Evolutionary conservation across 1,284 basidiomycete genomes (phyloP), one percentile per base, ranked within the genome.

Genomic region (Microbotryomycetes sp.): DNA sequence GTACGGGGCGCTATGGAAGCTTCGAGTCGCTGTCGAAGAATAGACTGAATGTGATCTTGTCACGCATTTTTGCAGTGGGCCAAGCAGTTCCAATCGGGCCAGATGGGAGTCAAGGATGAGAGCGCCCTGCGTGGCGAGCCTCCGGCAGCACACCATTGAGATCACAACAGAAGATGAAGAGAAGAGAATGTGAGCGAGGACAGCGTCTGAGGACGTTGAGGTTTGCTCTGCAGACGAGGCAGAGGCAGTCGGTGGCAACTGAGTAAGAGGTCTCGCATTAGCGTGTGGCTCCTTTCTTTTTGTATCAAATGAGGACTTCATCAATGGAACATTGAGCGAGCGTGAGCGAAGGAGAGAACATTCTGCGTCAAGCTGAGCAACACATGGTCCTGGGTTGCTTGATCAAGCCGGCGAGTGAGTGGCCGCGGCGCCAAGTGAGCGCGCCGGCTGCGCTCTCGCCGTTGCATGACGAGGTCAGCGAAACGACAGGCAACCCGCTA

Each of bases 41-140:
- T 27, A 13, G 26, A 41, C 35, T 41, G 9, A 18, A 41, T 18
- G 35, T 11, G 35, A 41, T 41, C 35, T 41, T 9, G 18, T 18
- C 18, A 9, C 35, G 35, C 18, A 2, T 23, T 21, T 7, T n/a
- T 0, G 9, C 53, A 68, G 61, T 71, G 70, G 70, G 60, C 66
- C 30, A 68, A 70, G 65, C 66, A 71, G 54, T 67, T 65, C 66
- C 65, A 59, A 52, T 57, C 62, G 18, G 64, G 68, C 46, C 65
- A 71, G 62, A 48, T 70, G 41, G 69, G 70, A 24, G 54, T 70
- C 50, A 66, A 61, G 56, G 70, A 71, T 57, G 70, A 71, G 60
- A 66, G 57, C 46, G 27, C 29, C 18, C 55, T 62, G 51, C 59
- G 59, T 24, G 66, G 63, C 29, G 52, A 64, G 49, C 57, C 59